Percentiles rank a stretch among this genome's conserved stretches.
These are phyloP conservation scores for Nakazawaea peltata DNA, from an alignment of 805 yeast species.

Conservation along the genomic window DNA sequence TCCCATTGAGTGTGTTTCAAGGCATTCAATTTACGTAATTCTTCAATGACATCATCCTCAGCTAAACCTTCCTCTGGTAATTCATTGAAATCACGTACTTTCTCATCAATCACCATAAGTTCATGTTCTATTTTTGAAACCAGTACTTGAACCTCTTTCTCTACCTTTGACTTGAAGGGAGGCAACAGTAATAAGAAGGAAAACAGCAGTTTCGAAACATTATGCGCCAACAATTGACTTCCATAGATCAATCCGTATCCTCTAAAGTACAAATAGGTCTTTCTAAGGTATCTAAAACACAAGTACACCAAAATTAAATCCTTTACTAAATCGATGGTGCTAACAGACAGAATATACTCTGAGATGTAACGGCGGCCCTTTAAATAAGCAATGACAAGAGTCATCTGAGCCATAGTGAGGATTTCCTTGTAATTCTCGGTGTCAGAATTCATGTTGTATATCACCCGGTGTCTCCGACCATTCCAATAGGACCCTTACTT, in stretches of 20 bases:
- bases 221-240: constrained; percentile 12
- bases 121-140: constrained; percentile 43
- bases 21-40: constrained; percentile 39
- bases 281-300: neutral
- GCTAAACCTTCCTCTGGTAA: constrained; percentile 59
- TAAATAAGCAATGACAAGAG: neutral
- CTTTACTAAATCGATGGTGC: constrained; percentile 1
- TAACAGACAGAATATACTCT: neutral
- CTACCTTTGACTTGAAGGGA: constrained; percentile 45
- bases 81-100: constrained; percentile 31
- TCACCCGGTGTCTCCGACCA: too few species aligned
- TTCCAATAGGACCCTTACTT: too few species aligned
- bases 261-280: constrained; percentile 12
- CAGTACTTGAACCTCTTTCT: constrained; percentile 46
- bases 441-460: constrained; percentile 1
- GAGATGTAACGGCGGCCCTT: neutral
- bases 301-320: constrained; percentile 5
- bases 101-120: constrained; percentile 46
- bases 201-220: constrained; percentile 20
- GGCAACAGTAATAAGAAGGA: constrained; percentile 37
- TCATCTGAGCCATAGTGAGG: constrained; percentile 3
- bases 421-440: constrained; percentile 4
- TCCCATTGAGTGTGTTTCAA: constrained; percentile 76
- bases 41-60: constrained; percentile 34
- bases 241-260: constrained; percentile 36